Conservation (phyloP, 108 stramenopile genomes). For the Mayamaea pseudoterrestris region DNA sequence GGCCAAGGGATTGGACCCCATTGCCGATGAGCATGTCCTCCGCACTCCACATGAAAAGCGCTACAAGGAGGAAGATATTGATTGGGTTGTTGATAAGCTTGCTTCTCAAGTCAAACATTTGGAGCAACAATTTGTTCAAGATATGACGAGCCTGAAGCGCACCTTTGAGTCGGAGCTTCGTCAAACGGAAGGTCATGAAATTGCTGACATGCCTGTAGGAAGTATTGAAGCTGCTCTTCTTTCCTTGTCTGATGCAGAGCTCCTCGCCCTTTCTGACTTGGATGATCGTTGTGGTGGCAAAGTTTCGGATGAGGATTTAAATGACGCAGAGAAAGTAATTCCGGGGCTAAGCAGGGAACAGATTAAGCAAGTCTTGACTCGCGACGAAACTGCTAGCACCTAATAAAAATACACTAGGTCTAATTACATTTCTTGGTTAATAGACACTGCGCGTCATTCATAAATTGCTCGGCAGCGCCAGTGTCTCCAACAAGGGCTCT, state of each 20-base stretch:
- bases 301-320: background rate
- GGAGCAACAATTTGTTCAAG: conserved; percentile 11
- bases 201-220: background rate
- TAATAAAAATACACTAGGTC: too few species aligned
- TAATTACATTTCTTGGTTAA: too few species aligned
- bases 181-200: background rate
- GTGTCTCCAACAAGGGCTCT: too few species aligned
- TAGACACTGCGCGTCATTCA: too few species aligned
- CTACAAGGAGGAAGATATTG: conserved; percentile 55
- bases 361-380: background rate
- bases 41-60: conserved; percentile 23
- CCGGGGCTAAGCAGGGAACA: background rate
- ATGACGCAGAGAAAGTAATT: background rate
- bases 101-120: conserved; percentile 27
- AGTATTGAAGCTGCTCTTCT: conserved; percentile 1
- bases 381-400: conserved; percentile 6
- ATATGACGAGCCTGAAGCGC: background rate
- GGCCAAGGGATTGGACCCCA: conserved; percentile 54
- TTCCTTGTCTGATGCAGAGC: conserved; percentile 1
- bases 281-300: background rate
- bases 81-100: conserved; percentile 57
- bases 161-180: background rate
- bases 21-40: conserved; percentile 20
- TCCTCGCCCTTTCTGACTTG: conserved; percentile 2
- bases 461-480: too few species aligned